A percentile compares a stretch with the other conserved stretches of the same genome.
Conservation (phyloP, 2,329 filamentous ascomycete genomes). For the Penicillium sp. region DNA sequence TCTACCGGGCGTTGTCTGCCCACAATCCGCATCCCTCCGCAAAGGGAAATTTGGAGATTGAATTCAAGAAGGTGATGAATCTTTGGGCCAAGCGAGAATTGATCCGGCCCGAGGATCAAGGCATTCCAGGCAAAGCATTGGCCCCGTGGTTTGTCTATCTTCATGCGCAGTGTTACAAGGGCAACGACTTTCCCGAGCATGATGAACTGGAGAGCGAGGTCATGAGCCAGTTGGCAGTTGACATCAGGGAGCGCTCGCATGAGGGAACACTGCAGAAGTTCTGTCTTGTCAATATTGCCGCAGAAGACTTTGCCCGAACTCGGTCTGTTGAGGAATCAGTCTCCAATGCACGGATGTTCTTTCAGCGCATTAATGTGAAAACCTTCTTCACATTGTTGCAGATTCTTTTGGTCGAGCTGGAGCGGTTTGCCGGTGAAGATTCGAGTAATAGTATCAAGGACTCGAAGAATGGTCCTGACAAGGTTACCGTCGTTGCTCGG, state of each 20-base stretch:
- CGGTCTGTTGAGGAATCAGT: conserved; percentile 61
- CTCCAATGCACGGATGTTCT: conserved; percentile 56
- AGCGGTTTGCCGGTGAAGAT: conserved; percentile 58
- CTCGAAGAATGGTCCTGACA: conserved; percentile 47
- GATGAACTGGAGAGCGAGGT: conserved; percentile 85
- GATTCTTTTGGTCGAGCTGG: conserved; percentile 70
- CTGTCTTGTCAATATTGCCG: conserved; percentile 81
- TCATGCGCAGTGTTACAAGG: conserved; percentile 82
- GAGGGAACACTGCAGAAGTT: conserved; percentile 74
- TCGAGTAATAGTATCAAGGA: conserved; percentile 47
- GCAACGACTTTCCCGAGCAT: conserved; percentile 72
- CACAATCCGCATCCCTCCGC: conserved; percentile 75
- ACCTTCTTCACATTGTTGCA: conserved; percentile 74
- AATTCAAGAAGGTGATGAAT: conserved; percentile 69
- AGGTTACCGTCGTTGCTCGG: conserved; percentile 62
- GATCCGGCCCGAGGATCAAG: conserved; percentile 54
- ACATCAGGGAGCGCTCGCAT: conserved; percentile 69
- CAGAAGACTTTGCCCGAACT: conserved; percentile 71
- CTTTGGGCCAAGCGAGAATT: conserved; percentile 61
- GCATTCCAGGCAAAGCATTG: conserved; percentile 60
- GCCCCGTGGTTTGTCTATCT: conserved; percentile 82
- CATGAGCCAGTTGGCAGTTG: conserved; percentile 72
- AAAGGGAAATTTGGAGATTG: conserved; percentile 73
- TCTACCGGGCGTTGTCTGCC: conserved; percentile 80
- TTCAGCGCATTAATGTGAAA: conserved; percentile 76